Evolutionary conservation across 2,329 filamentous ascomycete genomes (phyloP), one percentile per base, ranked within the genome.

Genomic region (Beauveria australis): DNA sequence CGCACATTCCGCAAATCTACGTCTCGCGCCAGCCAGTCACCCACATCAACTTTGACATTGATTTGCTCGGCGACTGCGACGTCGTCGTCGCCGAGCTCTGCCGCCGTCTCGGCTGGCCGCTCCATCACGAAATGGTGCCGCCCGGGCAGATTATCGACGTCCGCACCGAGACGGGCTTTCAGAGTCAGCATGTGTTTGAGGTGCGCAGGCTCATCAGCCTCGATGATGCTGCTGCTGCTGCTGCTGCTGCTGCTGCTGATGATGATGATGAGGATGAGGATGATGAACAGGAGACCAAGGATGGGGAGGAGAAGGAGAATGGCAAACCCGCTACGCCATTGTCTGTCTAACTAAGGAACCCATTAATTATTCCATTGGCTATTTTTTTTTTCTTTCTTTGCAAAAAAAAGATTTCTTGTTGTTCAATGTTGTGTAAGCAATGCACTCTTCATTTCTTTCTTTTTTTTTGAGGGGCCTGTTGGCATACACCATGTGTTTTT

Each of bases 1-100:
- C 85, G n/a, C 74, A 89, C 62, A 85, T 96, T 44, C 92, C 92
- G 7, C 92, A 96, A 74, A 89, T 96, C 64, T 96, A 94, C 75
- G 91, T 97, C 67, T 92, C 89, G 19, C 85, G 90, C 66, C 89
- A 89, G 76, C 88, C 91, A 3, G 90, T 96, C 60, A 81, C 80
- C 41, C 93, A 97, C 73, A 89, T 96, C 71, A 91, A 95, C 71
- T 97, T 99, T 68, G 94, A 99, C 73, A 91, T 99, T 66, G 92
- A 97, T 71, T 81, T 99, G 60, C 80, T 97, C n/a, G 94, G 94
- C 41, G 91, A 97, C 71, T 97, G 93, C 74, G 94, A 99, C 70
- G 83, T 92, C 46, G 87, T 97, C 9, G 89, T 97, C 16, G 83
- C 88, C 0, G 93, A 97, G 76, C 81, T 99, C 57, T 93, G 90